Base-by-base conservation (phyloP, 2,329 filamentous ascomycete species). In the Albifimbria verrucaria region DNA sequence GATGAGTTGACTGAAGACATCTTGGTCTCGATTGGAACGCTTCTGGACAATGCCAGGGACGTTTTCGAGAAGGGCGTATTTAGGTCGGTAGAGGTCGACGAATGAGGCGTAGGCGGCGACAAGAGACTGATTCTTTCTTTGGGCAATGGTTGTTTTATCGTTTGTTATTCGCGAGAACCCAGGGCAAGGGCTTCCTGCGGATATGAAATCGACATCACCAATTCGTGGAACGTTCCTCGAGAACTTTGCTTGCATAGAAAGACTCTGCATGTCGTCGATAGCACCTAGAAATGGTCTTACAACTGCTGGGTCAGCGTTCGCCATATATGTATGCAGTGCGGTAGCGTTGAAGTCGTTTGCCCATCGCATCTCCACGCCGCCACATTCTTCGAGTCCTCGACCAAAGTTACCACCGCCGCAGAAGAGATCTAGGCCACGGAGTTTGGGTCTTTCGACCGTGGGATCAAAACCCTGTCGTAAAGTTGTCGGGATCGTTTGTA, bases 391-490 rank as follows among this genome's bases (percentile, higher is more conserved):
- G 0, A 95, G 73, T 0, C 89, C 90, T 25, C 88, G 78, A 5
- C 89, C 90, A 49, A 94, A 84, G 50, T 87, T 91, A 0, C 90
- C 90, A 18, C 87, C 86, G 1, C 90, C 90, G 58, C 87, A 90
- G 62, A 90, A 95, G 0, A 94, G 72, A 57, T 91, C 88, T 3
- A 93, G 69, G 0, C 86, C 87, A 5, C 72, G 73, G 9, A 89
- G 72, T 53, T 75, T 76, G 18, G 63, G 54, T 15, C 7, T 32
- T 32, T 55, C 58, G 0, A 52, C 48, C 0, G 17, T 26, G 10
- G 82, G 79, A 56, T 86, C 71, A 42, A 82, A 81, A 0, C 84
- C 85, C 66, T 88, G 79, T 0, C 70, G 74, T 2, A 87, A 57
- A 4, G 61, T 62, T 5, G 51, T 32, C 0, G 72, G 75, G 21